A percentile compares a stretch with the other conserved stretches of the same genome.
phyloP scores from a whole-genome alignment of 345 rosid species.

The Noccaea caerulescens region DNA sequence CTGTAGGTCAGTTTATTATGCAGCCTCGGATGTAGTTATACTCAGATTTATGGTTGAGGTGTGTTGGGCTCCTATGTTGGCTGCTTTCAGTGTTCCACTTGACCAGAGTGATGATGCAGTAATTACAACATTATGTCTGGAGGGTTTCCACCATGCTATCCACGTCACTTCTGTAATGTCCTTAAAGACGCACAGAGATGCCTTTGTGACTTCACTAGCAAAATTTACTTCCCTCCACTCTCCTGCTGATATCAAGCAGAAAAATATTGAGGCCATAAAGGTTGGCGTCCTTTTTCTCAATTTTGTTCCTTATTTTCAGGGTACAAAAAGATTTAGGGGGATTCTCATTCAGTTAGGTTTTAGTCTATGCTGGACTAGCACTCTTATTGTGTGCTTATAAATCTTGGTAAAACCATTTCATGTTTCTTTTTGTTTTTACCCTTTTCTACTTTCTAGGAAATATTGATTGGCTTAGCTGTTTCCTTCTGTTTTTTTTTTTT shows the following conservation, averaged over 20 bases:
- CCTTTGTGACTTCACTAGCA: conserved; percentile 97
- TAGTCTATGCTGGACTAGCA: conserved; percentile 27
- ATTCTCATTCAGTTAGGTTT: conserved; percentile 22
- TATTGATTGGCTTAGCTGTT: conserved; percentile 26
- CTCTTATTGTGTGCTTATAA: conserved; percentile 16
- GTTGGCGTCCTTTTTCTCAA: conserved; percentile 48
- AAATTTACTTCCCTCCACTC: conserved; percentile 98
- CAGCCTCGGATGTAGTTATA: conserved; percentile 97
- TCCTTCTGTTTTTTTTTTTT: conserved; percentile 20
- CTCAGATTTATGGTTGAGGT: conserved; percentile 98
- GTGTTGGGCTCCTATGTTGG: conserved; percentile 99
- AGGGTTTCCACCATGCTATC: conserved; percentile 91
- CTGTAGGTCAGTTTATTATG: conserved; percentile 98
- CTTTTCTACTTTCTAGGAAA: conserved; percentile 23
- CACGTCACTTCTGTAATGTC: conserved; percentile 99
- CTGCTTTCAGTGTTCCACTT: conserved; percentile 99
- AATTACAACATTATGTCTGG: conserved; percentile 82
- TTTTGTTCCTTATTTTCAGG: background rate
- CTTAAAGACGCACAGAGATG: conserved; percentile 99
- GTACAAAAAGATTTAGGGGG: conserved; percentile 1
- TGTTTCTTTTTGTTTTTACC: conserved; percentile 11
- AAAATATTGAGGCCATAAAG: conserved; percentile 91
- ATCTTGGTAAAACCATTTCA: background rate
- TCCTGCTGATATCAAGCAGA: conserved; percentile 96
- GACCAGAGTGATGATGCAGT: conserved; percentile 97